phyloP scores from a whole-genome alignment of 2,329 filamentous ascomycete genomes.

The Canariomyces notabilis region DNA sequence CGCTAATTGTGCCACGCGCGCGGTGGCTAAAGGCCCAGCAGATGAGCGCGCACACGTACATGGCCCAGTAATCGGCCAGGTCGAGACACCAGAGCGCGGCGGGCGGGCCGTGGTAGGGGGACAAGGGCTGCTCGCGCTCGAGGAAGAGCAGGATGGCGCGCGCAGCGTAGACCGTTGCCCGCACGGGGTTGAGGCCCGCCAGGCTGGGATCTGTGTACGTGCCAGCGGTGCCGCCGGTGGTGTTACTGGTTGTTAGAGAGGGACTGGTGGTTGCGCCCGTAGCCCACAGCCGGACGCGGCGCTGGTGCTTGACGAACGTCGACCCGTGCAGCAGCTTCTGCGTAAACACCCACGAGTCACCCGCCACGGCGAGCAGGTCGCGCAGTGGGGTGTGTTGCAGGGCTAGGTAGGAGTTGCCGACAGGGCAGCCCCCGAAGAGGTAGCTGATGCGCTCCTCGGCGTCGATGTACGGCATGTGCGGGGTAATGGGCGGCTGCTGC shows the following conservation, averaged over 20 bases:
- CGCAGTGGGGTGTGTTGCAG: constrained; percentile 55
- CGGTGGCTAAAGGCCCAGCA: constrained; percentile 53
- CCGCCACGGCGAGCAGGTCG: constrained; percentile 52
- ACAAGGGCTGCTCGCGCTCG: constrained; percentile 19
- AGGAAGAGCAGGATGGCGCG: constrained; percentile 46
- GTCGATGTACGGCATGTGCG: constrained; percentile 19
- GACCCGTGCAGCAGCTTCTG: constrained; percentile 44
- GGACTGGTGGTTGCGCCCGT: constrained; percentile 14
- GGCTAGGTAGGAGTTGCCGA: constrained; percentile 51
- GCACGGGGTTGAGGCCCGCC: constrained; percentile 39
- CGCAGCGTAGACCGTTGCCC: constrained; percentile 47
- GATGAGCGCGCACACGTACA: constrained; percentile 54
- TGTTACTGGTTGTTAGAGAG: background rate
- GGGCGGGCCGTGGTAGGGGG: constrained; percentile 1
- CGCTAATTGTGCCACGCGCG: constrained; percentile 11
- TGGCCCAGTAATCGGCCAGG: constrained; percentile 49
- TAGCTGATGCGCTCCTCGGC: constrained; percentile 31
- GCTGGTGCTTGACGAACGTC: constrained; percentile 44
- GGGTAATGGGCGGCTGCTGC: constrained; percentile 19
- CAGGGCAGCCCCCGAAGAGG: constrained; percentile 42
- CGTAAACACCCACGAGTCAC: constrained; percentile 54
- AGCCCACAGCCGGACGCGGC: constrained; percentile 42
- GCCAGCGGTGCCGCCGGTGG: constrained; percentile 23
- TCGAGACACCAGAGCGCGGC: constrained; percentile 29
- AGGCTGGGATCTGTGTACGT: no score